Evolutionary conservation across 306 rosid genomes (phyloP).

Genomic region (Mimosa pudica): DNA sequence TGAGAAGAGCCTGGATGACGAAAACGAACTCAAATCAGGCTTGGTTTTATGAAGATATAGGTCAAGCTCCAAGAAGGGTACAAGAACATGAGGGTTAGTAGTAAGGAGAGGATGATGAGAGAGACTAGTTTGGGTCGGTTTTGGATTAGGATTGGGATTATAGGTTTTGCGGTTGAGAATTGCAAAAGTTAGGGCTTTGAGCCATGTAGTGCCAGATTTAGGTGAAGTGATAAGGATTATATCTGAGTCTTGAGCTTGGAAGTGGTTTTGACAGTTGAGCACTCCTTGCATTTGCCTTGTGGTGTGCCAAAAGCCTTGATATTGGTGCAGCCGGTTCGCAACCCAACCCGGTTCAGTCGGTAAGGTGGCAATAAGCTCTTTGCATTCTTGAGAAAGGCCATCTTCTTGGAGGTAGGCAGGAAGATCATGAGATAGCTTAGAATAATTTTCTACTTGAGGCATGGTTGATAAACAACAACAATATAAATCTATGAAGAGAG

Average conservation of each 20-base stretch:
- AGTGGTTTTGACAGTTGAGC: slow-evolving; percentile 39
- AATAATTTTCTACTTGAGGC: background rate
- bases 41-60: background rate
- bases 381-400: slow-evolving; percentile 32
- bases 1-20: slow-evolving; percentile 25
- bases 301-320: slow-evolving; percentile 50
- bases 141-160: background rate
- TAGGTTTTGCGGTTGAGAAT: slow-evolving; percentile 27
- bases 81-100: slow-evolving; percentile 42
- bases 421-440: background rate
- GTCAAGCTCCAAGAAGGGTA: slow-evolving; percentile 43
- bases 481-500: background rate
- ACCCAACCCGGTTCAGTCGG: slow-evolving; percentile 43
- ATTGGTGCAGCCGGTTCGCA: slow-evolving; percentile 25
- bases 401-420: slow-evolving; percentile 32
- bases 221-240: slow-evolving; percentile 43
- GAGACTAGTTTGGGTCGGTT: background rate
- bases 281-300: slow-evolving; percentile 40
- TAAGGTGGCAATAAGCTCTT: slow-evolving; percentile 34
- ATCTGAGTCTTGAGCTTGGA: slow-evolving; percentile 37
- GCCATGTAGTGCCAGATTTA: slow-evolving; percentile 59
- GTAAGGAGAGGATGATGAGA: slow-evolving; percentile 39
- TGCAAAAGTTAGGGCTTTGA: slow-evolving; percentile 44
- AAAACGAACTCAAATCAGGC: slow-evolving; percentile 19
- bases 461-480: background rate